These are phyloP conservation scores for Berberis thunbergii DNA, from an alignment of 164 flowering plant genomes.

Conservation along the genomic window DNA sequence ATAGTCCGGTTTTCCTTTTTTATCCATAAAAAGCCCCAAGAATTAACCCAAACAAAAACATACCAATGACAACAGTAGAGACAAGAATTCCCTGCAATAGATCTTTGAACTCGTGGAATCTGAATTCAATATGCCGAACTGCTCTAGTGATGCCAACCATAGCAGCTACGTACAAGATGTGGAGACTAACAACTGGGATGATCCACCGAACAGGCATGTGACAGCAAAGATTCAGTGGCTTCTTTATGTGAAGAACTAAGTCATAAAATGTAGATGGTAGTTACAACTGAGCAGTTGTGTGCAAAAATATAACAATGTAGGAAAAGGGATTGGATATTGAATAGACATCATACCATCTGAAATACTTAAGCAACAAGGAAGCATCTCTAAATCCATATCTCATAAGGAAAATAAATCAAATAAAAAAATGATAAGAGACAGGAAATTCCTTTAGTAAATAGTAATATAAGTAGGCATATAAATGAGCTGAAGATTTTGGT, in stretches of 20 bases:
- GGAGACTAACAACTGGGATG: slow-evolving; percentile 45
- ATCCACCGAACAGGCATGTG: slow-evolving; percentile 54
- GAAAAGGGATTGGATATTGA: no score
- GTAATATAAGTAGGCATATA: no score
- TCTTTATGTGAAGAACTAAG: slow-evolving; percentile 57
- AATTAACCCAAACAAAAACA: background rate
- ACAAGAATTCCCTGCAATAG: slow-evolving; percentile 63
- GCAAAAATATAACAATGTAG: background rate
- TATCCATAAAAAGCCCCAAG: background rate
- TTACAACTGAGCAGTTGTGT: background rate
- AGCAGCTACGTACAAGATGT: slow-evolving; percentile 42
- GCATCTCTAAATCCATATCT: no score
- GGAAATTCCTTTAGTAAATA: no score
- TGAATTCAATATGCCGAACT: slow-evolving; percentile 66
- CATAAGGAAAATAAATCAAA: no score
- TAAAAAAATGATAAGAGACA: no score
- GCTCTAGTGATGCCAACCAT: slow-evolving; percentile 54
- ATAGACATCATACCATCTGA: no score
- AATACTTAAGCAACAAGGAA: no score
- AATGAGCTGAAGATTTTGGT: no score
- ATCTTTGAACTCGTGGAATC: slow-evolving; percentile 74
- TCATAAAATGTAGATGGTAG: slow-evolving; percentile 1
- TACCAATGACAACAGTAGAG: slow-evolving; percentile 52
- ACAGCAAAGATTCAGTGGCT: slow-evolving; percentile 53
- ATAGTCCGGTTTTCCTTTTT: no score